Evolutionary conservation across 106 monocot species (phyloP).

Genomic region (Xerophyta viscosa): DNA sequence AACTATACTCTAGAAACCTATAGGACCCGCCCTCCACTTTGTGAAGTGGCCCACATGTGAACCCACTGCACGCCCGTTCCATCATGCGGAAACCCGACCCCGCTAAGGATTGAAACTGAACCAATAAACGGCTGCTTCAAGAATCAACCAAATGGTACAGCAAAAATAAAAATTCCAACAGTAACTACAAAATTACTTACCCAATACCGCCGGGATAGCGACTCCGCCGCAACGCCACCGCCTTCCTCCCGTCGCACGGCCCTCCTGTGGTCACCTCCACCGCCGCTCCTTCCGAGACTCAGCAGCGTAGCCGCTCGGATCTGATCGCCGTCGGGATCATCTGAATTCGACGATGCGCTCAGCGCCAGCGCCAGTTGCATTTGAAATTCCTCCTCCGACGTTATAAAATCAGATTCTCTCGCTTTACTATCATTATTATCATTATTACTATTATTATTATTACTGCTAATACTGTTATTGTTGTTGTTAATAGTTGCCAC

Average conservation of each 20-base stretch:
- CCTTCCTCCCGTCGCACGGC: slow-evolving; percentile 11
- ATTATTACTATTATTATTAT: too few relatives aligned
- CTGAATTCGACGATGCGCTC: slow-evolving; percentile 84
- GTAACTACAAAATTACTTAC: too few relatives aligned
- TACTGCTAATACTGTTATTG: too few relatives aligned
- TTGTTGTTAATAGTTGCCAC: too few relatives aligned
- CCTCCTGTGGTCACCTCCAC: background rate
- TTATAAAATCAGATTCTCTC: slow-evolving; percentile 50
- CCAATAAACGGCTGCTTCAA: background rate
- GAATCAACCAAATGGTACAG: too few relatives aligned
- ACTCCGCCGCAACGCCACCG: slow-evolving; percentile 33
- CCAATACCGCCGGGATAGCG: slow-evolving; percentile 62
- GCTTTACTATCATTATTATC: slow-evolving; percentile 3
- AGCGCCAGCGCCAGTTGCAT: slow-evolving; percentile 91
- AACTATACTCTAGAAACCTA: too few relatives aligned
- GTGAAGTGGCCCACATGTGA: too few relatives aligned
- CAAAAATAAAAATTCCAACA: too few relatives aligned
- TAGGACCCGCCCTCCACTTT: too few relatives aligned
- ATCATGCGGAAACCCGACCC: too few relatives aligned
- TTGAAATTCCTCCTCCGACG: slow-evolving; percentile 94
- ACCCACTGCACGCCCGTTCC: too few relatives aligned
- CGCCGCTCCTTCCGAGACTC: slow-evolving; percentile 42
- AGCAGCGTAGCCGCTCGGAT: slow-evolving; percentile 69
- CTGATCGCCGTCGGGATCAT: slow-evolving; percentile 76
- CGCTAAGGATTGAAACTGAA: too few relatives aligned